Evolutionary conservation across 305 asterid species (phyloP).

Genomic region (Withania somnifera): DNA sequence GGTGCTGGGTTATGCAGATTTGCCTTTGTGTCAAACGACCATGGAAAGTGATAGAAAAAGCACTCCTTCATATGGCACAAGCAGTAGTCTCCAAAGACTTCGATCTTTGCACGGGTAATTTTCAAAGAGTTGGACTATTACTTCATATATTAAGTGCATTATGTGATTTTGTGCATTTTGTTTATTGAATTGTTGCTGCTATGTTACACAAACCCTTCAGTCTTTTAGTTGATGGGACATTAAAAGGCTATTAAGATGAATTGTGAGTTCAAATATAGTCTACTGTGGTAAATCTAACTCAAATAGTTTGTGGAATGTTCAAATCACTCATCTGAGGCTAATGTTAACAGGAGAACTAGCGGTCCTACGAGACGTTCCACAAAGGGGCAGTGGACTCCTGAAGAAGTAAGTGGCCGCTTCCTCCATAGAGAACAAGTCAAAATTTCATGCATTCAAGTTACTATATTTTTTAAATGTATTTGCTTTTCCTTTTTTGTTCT

Average conservation of each 20-base stretch:
- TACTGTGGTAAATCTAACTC: not conserved
- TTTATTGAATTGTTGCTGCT: not conserved
- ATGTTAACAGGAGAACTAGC: constrained; percentile 62
- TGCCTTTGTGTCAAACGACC: constrained; percentile 24
- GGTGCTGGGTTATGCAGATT: constrained; percentile 36
- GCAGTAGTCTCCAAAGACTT: constrained; percentile 40
- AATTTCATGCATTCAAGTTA: not conserved
- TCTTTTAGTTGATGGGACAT: not conserved
- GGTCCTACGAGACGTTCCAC: constrained; percentile 99
- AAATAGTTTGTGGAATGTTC: not conserved
- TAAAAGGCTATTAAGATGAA: not conserved
- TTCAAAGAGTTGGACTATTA: constrained; percentile 2
- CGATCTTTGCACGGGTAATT: constrained; percentile 74
- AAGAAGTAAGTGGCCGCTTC: constrained; percentile 54
- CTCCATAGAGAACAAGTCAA: not conserved
- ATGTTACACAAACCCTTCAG: not conserved
- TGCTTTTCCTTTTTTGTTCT: not conserved
- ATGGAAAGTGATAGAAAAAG: constrained; percentile 68
- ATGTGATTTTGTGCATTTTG: not conserved
- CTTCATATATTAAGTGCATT: not conserved
- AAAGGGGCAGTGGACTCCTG: constrained; percentile 97
- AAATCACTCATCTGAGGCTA: constrained; percentile 5
- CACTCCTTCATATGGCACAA: constrained; percentile 38
- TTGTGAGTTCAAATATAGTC: not conserved
- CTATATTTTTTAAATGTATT: not conserved